These are phyloP conservation scores for Silybum marianum DNA, from an alignment of 129 eudicot genomes.

Conservation along the genomic window DNA sequence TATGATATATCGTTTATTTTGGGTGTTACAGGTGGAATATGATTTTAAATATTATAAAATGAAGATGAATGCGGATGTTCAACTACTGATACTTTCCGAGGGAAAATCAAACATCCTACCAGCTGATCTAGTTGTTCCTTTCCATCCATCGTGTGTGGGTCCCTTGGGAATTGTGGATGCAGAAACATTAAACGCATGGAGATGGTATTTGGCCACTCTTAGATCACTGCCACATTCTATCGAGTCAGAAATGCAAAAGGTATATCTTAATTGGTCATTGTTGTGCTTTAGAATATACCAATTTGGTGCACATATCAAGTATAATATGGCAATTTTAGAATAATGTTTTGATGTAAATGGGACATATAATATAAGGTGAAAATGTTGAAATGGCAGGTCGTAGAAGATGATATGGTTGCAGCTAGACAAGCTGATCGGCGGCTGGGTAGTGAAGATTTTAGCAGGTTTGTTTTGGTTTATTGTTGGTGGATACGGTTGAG, in stretches of 20 bases:
- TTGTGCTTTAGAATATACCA: background rate
- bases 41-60: conserved; percentile 82
- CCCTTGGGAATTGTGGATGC: conserved; percentile 28
- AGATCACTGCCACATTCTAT: conserved; percentile 76
- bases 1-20: background rate
- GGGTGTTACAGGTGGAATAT: conserved; percentile 73
- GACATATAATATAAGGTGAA: background rate
- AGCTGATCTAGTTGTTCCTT: conserved; percentile 84
- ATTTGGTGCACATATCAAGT: background rate
- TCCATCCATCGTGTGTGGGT: conserved; percentile 59
- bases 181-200: conserved; percentile 64
- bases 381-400: conserved; percentile 43
- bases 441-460: conserved; percentile 75
- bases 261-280: conserved; percentile 18
- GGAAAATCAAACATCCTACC: conserved; percentile 88
- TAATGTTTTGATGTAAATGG: background rate
- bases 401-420: conserved; percentile 90
- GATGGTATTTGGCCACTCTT: conserved; percentile 85
- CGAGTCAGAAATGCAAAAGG: conserved; percentile 80
- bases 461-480: conserved; percentile 51
- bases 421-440: conserved; percentile 82
- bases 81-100: conserved; percentile 73
- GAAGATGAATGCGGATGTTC: conserved; percentile 94
- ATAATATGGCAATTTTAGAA: background rate
- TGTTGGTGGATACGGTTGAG: background rate